These are phyloP conservation scores for Pleurotus pulmonarius DNA, from an alignment of 768 basidiomycete species.

Conservation along the genomic window DNA sequence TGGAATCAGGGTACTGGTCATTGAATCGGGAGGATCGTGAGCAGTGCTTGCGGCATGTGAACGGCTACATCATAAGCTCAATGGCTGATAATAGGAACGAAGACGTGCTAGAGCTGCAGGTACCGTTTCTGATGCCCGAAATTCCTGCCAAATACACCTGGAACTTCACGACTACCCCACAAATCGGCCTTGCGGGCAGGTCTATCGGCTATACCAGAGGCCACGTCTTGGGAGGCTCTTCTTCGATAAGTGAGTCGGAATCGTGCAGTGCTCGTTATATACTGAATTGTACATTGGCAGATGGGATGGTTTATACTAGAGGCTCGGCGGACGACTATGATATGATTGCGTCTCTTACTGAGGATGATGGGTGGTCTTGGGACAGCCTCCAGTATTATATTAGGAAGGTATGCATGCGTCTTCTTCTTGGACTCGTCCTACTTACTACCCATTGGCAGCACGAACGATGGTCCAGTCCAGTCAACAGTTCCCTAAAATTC, in stretches of 20 bases:
- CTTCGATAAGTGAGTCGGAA: slow-evolving; percentile 22
- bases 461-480: slow-evolving; percentile 14
- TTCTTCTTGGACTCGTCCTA: slow-evolving; percentile 15
- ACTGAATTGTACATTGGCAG: slow-evolving; percentile 6
- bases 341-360: slow-evolving; percentile 18
- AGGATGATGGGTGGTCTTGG: slow-evolving; percentile 26
- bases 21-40: slow-evolving; percentile 20
- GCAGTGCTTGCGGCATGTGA: background rate
- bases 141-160: slow-evolving; percentile 14
- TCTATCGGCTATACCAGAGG: slow-evolving; percentile 17
- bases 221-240: slow-evolving; percentile 18
- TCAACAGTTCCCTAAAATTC: slow-evolving; percentile 19
- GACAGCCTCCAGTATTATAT: slow-evolving; percentile 18
- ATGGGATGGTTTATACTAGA: slow-evolving; percentile 22
- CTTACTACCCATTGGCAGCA: no score
- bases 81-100: slow-evolving; percentile 10
- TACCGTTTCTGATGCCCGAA: slow-evolving; percentile 10
- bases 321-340: slow-evolving; percentile 22
- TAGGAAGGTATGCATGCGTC: slow-evolving; percentile 24
- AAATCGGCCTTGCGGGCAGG: slow-evolving; percentile 14
- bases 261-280: background rate
- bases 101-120: slow-evolving; percentile 8
- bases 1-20: slow-evolving; percentile 18
- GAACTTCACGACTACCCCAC: slow-evolving; percentile 23
- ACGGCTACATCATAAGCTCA: no score